Percentiles rank a stretch among this genome's conserved stretches.
phyloP scores from a whole-genome alignment of 2,329 filamentous ascomycete species.

The Teratosphaeria zuluensis region DNA sequence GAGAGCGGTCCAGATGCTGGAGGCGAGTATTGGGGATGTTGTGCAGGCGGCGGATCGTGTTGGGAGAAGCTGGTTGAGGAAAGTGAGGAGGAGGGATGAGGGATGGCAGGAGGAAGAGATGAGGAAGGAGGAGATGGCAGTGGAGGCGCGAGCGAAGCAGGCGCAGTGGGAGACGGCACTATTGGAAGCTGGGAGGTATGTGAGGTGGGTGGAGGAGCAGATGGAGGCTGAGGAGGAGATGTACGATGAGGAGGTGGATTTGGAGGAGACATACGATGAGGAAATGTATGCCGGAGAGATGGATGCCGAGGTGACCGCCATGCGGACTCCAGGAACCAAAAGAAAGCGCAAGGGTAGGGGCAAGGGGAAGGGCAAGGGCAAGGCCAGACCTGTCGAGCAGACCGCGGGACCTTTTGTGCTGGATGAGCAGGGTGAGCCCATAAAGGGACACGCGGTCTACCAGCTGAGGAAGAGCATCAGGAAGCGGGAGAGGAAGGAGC shows the following conservation, averaged over 20 bases:
- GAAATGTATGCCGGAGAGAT: too few species aligned
- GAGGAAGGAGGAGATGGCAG: neutral
- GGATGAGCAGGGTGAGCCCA: neutral
- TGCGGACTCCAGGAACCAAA: too few species aligned
- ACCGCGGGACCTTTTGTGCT: neutral
- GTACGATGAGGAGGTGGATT: neutral
- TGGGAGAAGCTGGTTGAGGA: neutral
- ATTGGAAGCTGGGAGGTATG: neutral
- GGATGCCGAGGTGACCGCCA: too few species aligned
- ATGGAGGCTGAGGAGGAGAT: neutral
- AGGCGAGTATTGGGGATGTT: neutral
- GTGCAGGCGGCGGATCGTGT: too few species aligned
- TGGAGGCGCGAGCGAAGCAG: neutral
- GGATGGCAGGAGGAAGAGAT: neutral
- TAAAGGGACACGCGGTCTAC: neutral
- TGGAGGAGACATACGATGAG: neutral
- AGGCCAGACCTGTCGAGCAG: too few species aligned
- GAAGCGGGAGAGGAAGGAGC: neutral
- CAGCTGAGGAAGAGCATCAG: neutral
- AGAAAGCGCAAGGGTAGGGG: too few species aligned
- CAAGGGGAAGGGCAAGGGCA: neutral
- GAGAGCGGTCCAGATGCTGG: neutral
- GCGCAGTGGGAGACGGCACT: neutral
- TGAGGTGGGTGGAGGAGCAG: neutral
- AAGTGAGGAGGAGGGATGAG: neutral